Evolutionary conservation across 768 basidiomycete genomes (phyloP).

Genomic region (Rhodotorula paludigena): DNA sequence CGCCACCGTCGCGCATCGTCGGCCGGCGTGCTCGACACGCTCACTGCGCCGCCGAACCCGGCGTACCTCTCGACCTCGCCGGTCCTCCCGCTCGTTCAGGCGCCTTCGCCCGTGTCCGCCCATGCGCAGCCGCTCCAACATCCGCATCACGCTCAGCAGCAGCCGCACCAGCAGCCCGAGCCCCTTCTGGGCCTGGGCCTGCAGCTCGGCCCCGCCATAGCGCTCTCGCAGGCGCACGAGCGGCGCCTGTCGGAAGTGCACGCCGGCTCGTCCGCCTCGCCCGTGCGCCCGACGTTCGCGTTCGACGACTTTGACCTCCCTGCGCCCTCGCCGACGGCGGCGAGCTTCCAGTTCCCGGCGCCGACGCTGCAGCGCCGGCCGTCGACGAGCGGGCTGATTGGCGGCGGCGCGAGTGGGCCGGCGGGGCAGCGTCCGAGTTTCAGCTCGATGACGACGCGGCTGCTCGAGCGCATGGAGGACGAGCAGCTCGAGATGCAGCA

Average conservation of each 20-base stretch:
- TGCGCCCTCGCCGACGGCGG: not conserved
- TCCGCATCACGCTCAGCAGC: not conserved
- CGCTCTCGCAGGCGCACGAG: constrained; percentile 11
- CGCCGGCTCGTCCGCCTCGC: constrained; percentile 1
- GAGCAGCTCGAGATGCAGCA: constrained; percentile 2
- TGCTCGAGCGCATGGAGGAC: constrained; percentile 18
- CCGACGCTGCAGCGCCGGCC: not conserved
- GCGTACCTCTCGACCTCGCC: constrained; percentile 8
- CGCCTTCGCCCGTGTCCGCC: not conserved
- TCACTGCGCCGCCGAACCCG: not conserved
- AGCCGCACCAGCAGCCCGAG: not conserved
- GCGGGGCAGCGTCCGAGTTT: constrained; percentile 3
- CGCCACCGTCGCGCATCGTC: constrained; percentile 28
- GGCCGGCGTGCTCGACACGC: constrained; percentile 9
- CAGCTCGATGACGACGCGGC: constrained; percentile 14
- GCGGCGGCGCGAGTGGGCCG: not conserved
- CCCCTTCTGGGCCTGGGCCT: not conserved
- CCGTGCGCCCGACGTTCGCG: constrained; percentile 8
- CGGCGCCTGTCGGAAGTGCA: constrained; percentile 27
- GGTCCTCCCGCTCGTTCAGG: not conserved
- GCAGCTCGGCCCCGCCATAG: constrained; percentile 1
- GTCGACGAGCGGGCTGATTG: not conserved
- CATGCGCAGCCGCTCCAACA: not conserved
- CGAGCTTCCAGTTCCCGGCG: constrained; percentile 1
- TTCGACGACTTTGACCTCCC: constrained; percentile 20